A percentile compares a stretch with the other conserved stretches of the same genome.
These are phyloP conservation scores for Nothopassalora personata DNA, from an alignment of 2,329 filamentous ascomycete species.

Conservation along the genomic window DNA sequence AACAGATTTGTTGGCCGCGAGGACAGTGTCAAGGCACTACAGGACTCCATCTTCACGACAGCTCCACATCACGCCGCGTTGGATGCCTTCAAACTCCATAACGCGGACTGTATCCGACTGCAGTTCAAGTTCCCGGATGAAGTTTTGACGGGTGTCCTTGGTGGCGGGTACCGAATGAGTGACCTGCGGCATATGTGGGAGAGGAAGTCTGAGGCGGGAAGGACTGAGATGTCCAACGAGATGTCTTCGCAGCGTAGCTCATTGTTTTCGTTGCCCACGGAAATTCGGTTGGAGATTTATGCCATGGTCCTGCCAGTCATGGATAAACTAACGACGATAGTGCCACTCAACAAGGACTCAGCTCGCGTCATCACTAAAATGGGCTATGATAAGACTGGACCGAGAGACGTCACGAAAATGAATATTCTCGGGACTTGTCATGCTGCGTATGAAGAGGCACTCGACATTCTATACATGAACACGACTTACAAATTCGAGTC, in stretches of 20 bases:
- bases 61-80: neutral
- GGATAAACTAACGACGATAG: constrained; percentile 21
- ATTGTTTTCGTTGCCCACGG: constrained; percentile 50
- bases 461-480: constrained; percentile 42
- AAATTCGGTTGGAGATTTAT: constrained; percentile 58
- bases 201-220: neutral
- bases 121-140: constrained; percentile 28
- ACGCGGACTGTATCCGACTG: constrained; percentile 20
- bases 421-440: constrained; percentile 40
- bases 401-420: constrained; percentile 37
- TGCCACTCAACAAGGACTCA: constrained; percentile 23
- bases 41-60: constrained; percentile 10
- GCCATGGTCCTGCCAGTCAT: constrained; percentile 32
- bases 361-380: constrained; percentile 25
- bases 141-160: constrained; percentile 5
- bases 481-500: constrained; percentile 46
- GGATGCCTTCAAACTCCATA: constrained; percentile 20
- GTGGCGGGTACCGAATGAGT: constrained; percentile 6
- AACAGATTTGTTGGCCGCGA: constrained; percentile 25
- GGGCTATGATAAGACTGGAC: constrained; percentile 19
- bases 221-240: neutral
- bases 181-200: constrained; percentile 14
- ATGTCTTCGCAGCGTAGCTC: constrained; percentile 15
- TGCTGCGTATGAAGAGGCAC: constrained; percentile 39
- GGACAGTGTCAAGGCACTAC: constrained; percentile 21